phyloP scores from a whole-genome alignment of 495 filamentous ascomycete genomes.

The Lichenothelia convexa region DNA sequence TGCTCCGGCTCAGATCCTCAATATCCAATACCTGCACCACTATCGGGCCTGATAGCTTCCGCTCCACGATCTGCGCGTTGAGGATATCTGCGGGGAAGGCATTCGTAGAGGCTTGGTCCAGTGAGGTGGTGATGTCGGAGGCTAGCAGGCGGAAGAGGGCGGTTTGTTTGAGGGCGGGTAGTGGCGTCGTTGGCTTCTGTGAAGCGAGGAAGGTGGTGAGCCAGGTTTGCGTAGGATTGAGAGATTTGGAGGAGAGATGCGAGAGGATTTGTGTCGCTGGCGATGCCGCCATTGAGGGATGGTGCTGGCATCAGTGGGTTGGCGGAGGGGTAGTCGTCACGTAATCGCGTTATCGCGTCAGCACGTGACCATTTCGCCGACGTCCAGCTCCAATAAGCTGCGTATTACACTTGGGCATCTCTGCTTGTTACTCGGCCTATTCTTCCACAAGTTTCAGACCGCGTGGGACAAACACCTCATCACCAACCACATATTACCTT shows the following conservation, averaged over 20 bases:
- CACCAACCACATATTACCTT: too few relatives aligned
- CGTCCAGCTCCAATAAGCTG: too few relatives aligned
- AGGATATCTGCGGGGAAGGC: constrained; percentile 39
- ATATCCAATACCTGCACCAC: constrained; percentile 70
- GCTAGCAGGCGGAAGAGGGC: constrained; percentile 64
- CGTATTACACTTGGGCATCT: too few relatives aligned
- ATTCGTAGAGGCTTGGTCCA: constrained; percentile 23
- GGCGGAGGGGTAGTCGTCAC: too few relatives aligned
- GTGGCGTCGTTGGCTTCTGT: constrained; percentile 34
- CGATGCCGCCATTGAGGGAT: too few relatives aligned
- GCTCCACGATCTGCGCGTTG: constrained; percentile 33
- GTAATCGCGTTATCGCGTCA: too few relatives aligned
- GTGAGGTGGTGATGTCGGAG: constrained; percentile 50
- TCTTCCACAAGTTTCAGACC: too few relatives aligned
- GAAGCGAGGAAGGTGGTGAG: constrained; percentile 20
- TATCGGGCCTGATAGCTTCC: constrained; percentile 36
- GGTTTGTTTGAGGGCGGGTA: constrained; percentile 57
- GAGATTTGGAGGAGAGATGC: constrained; percentile 16
- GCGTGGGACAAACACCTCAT: too few relatives aligned
- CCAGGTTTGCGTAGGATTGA: constrained; percentile 18
- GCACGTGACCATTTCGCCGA: too few relatives aligned
- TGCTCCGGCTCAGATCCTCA: constrained; percentile 57
- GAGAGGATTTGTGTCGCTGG: constrained; percentile 9
- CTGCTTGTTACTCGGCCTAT: too few relatives aligned
- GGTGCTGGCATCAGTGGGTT: too few relatives aligned